Percentiles rank a stretch among this genome's conserved stretches.
These are phyloP conservation scores for Porcisia deanei DNA, from an alignment of 208 protist genomes.

Conservation along the genomic window DNA sequence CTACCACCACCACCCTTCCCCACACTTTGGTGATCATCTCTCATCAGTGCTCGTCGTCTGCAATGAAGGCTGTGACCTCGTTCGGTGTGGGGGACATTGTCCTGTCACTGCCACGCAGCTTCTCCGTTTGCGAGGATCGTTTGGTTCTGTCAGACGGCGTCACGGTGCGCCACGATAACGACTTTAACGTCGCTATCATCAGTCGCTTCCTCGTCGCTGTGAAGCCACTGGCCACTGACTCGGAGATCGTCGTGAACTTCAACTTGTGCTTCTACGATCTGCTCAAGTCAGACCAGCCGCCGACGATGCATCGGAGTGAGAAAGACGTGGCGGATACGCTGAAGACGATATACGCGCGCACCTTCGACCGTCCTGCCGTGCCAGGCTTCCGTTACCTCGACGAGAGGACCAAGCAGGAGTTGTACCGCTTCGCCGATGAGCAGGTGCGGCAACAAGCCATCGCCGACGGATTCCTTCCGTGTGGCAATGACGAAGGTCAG, in stretches of 20 bases:
- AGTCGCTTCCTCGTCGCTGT: conserved; percentile 76
- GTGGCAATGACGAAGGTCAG: conserved; percentile 43
- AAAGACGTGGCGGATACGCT: background rate
- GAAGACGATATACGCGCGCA: background rate
- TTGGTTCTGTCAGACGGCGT: conserved; percentile 57
- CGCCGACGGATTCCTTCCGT: conserved; percentile 65
- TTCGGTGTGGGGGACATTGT: conserved; percentile 69
- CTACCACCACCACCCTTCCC: background rate
- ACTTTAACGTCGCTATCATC: conserved; percentile 82
- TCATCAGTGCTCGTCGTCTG: background rate
- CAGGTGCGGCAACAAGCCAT: conserved; percentile 75
- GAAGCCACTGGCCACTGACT: conserved; percentile 36
- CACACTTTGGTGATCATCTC: background rate
- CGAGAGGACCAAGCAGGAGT: conserved; percentile 58
- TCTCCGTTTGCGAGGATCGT: conserved; percentile 38
- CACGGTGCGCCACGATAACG: conserved; percentile 39
- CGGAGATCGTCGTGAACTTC: conserved; percentile 63
- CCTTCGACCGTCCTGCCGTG: conserved; percentile 36
- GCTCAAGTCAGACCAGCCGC: conserved; percentile 15
- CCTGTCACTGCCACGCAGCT: conserved; percentile 43
- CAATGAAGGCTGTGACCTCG: conserved; percentile 48
- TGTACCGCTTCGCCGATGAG: conserved; percentile 80
- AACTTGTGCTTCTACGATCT: conserved; percentile 73
- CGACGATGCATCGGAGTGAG: background rate
- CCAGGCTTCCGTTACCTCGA: conserved; percentile 62